A percentile compares a stretch with the other conserved stretches of the same genome.
Conservation (phyloP, 305 asterid species). For the Fraxinus sp. region DNA sequence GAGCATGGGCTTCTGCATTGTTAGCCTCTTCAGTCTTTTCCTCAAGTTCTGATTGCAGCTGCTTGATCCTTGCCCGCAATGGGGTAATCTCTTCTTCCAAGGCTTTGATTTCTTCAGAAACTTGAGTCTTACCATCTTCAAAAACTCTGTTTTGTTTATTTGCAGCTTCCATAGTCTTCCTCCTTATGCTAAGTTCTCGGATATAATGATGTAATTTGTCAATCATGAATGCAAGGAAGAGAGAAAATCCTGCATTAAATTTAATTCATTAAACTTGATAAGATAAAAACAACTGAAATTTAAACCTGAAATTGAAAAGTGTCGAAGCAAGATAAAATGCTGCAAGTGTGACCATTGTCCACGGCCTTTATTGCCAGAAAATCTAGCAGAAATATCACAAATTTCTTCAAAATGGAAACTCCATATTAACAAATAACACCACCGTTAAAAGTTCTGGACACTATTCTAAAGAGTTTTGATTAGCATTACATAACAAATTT, state of each 20-base stretch:
- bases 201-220: background rate
- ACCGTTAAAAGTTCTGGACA: background rate
- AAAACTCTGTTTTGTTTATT: background rate
- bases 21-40: background rate
- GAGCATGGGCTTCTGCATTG: background rate
- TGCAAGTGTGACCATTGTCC: background rate
- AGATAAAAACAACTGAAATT: background rate
- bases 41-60: background rate
- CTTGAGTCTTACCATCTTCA: background rate
- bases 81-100: background rate
- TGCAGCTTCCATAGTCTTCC: slow-evolving; percentile 5
- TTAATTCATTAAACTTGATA: background rate
- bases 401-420: background rate
- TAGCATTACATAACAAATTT: background rate
- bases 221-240: slow-evolving; percentile 5
- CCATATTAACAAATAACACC: background rate
- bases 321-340: background rate
- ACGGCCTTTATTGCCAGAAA: background rate
- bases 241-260: background rate
- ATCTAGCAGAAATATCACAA: background rate
- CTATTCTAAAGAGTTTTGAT: background rate
- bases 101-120: background rate
- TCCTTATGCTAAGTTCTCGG: slow-evolving; percentile 7
- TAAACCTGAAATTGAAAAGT: background rate
- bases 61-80: slow-evolving; percentile 3